Conservation (phyloP, 2,329 filamentous ascomycete genomes). For the Colletotrichum ledebouriae region DNA sequence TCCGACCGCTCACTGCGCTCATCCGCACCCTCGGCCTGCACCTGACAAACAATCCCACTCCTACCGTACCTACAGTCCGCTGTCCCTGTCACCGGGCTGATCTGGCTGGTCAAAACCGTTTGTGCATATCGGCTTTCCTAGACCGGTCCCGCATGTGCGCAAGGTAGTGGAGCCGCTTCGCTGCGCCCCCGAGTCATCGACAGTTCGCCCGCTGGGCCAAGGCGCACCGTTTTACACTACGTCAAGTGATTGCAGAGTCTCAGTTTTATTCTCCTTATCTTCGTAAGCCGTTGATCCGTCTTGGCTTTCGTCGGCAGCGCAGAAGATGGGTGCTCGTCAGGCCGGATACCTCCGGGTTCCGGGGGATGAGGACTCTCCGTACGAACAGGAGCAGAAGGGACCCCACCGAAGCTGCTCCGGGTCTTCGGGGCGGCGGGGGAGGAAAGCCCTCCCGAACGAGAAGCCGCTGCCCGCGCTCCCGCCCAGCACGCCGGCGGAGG, state of each 20-base stretch:
- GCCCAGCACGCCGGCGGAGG: slow-evolving; percentile 19
- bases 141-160: background rate
- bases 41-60: background rate
- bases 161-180: slow-evolving; percentile 1
- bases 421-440: slow-evolving; percentile 30
- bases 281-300: slow-evolving; percentile 18
- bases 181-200: slow-evolving; percentile 15
- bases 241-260: slow-evolving; percentile 1
- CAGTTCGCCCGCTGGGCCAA: slow-evolving; percentile 3
- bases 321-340: slow-evolving; percentile 33
- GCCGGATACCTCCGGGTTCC: slow-evolving; percentile 39
- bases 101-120: slow-evolving; percentile 4
- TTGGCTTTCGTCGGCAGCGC: slow-evolving; percentile 1
- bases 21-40: background rate
- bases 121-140: slow-evolving; percentile 14
- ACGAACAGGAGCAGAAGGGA: slow-evolving; percentile 6
- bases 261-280: background rate
- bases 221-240: background rate
- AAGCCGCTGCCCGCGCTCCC: slow-evolving; percentile 43
- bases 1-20: slow-evolving; percentile 11
- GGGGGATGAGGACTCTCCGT: slow-evolving; percentile 29
- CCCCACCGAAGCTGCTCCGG: slow-evolving; percentile 31
- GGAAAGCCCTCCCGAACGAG: slow-evolving; percentile 43
- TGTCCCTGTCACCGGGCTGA: slow-evolving; percentile 15
- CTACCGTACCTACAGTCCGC: background rate